phyloP scores from a whole-genome alignment of 306 rosid species.

The Gillenia trifoliata region DNA sequence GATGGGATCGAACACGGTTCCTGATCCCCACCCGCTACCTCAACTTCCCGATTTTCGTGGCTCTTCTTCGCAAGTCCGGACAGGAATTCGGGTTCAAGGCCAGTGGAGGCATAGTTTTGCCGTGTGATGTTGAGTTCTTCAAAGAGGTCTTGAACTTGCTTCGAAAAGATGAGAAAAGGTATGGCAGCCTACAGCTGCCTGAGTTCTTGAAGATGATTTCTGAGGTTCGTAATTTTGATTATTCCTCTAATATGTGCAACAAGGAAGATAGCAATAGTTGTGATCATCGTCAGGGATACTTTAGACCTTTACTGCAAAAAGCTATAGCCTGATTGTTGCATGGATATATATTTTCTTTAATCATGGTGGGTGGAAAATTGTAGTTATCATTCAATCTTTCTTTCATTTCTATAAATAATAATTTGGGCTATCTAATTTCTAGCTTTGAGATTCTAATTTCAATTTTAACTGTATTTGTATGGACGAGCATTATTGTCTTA shows the following conservation, averaged over 20 bases:
- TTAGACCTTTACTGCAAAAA: constrained; percentile 2
- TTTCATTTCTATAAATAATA: neutral
- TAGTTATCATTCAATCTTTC: neutral
- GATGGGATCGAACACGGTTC: constrained; percentile 1
- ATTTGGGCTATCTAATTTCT: neutral
- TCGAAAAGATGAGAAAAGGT: constrained; percentile 3
- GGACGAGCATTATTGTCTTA: neutral
- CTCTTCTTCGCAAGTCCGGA: neutral
- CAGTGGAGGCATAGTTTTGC: constrained; percentile 12
- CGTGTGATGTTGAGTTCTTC: constrained; percentile 20
- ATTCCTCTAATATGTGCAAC: neutral
- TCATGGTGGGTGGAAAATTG: neutral
- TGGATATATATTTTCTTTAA: neutral
- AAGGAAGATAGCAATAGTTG: neutral
- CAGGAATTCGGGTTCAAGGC: constrained; percentile 19
- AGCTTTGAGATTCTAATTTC: neutral
- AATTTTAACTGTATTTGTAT: neutral
- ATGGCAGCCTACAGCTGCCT: neutral
- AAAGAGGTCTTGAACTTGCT: neutral
- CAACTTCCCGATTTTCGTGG: constrained; percentile 4
- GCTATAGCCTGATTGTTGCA: neutral
- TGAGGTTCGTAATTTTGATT: constrained; percentile 14
- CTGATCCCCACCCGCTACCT: constrained; percentile 13
- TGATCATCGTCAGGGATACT: neutral
- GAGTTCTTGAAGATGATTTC: constrained; percentile 10